phyloP scores from a whole-genome alignment of 768 basidiomycete species.

The Terana coerulea region DNA sequence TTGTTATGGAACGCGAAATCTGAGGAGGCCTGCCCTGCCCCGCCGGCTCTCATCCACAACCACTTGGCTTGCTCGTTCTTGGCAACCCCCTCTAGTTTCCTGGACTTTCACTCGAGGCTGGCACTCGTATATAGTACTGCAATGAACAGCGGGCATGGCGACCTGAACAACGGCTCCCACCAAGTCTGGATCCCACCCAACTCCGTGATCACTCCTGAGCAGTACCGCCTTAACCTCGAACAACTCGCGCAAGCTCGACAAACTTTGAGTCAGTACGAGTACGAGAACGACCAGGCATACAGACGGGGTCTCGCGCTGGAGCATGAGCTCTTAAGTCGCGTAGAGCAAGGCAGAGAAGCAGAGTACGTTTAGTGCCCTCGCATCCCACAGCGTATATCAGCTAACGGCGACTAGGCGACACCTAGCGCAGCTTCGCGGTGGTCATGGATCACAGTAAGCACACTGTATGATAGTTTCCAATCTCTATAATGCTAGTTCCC shows the following conservation, averaged over 20 bases:
- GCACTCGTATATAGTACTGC: not conserved
- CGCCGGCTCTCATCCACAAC: no score
- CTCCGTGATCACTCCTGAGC: constrained; percentile 20
- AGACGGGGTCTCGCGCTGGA: constrained; percentile 28
- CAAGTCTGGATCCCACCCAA: not conserved
- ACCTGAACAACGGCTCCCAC: not conserved
- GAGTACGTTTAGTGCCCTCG: constrained; percentile 29
- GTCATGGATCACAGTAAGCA: no score
- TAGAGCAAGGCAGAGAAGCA: constrained; percentile 43
- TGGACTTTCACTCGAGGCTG: not conserved
- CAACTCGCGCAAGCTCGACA: constrained; percentile 32
- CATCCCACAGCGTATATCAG: not conserved
- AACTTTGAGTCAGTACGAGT: constrained; percentile 30
- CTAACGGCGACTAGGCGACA: constrained; percentile 2
- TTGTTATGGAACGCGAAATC: not conserved
- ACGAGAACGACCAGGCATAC: constrained; percentile 39
- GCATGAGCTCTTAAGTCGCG: constrained; percentile 32
- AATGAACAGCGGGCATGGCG: not conserved
- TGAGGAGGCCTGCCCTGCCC: no score
- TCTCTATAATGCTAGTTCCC: no score
- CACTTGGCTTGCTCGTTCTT: no score
- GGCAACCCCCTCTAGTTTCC: no score
- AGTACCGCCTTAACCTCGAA: constrained; percentile 28
- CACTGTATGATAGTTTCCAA: no score
- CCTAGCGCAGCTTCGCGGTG: not conserved